Percentiles rank a stretch among this genome's conserved stretches.
phyloP scores from a whole-genome alignment of 2,329 filamentous ascomycete species.

The Alternaria infectoria region DNA sequence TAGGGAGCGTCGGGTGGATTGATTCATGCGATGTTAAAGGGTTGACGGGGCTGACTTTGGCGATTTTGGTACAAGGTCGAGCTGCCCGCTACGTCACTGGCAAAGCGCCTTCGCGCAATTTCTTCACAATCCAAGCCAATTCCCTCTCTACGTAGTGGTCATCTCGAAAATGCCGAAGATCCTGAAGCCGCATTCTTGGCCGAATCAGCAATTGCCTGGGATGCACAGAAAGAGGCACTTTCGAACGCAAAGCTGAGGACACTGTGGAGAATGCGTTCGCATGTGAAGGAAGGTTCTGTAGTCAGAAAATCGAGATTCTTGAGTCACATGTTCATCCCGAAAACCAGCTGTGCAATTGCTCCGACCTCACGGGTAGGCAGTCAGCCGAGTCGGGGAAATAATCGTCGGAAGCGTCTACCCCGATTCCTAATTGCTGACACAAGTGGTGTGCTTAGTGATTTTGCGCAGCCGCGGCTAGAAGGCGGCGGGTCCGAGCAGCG shows the following conservation, averaged over 20 bases:
- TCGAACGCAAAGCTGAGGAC: slow-evolving; percentile 64
- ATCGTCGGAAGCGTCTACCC: neutral
- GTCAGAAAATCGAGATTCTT: neutral
- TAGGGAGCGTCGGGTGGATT: slow-evolving; percentile 55
- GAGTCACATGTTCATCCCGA: neutral
- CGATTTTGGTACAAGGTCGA: slow-evolving; percentile 67
- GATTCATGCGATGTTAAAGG: neutral
- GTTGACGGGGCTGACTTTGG: neutral
- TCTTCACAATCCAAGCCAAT: neutral
- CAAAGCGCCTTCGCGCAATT: slow-evolving; percentile 66
- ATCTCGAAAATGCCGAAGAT: slow-evolving; percentile 67
- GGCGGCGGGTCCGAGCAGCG: slow-evolving; percentile 19
- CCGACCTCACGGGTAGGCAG: neutral
- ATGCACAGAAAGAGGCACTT: slow-evolving; percentile 90
- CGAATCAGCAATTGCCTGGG: slow-evolving; percentile 89
- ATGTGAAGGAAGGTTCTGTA: neutral
- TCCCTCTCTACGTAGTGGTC: neutral
- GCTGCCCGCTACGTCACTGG: slow-evolving; percentile 95
- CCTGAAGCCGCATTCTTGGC: slow-evolving; percentile 92
- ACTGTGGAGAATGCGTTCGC: fast-evolving
- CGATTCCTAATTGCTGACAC: slow-evolving; percentile 29
- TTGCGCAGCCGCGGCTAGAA: slow-evolving; percentile 14
- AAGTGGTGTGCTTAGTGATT: slow-evolving; percentile 1
- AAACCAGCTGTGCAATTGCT: neutral
- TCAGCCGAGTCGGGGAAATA: neutral